Evolutionary conservation across 2,329 filamentous ascomycete genomes (phyloP).

Genomic region (Paraphoma chrysanthemicola): DNA sequence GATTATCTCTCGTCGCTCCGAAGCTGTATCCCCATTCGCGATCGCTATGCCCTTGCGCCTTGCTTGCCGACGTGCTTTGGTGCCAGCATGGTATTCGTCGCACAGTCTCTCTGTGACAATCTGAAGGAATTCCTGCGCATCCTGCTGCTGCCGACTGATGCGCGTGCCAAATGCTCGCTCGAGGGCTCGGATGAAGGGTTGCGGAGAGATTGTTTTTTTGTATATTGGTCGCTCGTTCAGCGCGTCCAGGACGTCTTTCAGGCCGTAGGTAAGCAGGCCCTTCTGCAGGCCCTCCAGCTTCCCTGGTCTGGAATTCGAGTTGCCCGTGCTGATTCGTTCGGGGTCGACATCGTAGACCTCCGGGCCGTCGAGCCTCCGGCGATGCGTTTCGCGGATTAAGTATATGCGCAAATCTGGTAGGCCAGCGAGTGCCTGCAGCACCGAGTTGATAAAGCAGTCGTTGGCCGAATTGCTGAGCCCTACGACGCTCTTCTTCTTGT

Average conservation of each 20-base stretch:
- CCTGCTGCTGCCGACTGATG: conserved; percentile 94
- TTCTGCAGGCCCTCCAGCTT: conserved; percentile 70
- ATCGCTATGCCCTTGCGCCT: conserved; percentile 35
- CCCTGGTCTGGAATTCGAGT: conserved; percentile 51
- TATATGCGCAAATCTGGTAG: conserved; percentile 88
- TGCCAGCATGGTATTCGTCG: conserved; percentile 91
- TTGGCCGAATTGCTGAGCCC: conserved; percentile 89
- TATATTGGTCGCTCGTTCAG: conserved; percentile 93
- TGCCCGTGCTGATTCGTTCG: conserved; percentile 52
- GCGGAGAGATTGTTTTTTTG: conserved; percentile 89
- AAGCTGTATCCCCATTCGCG: conserved; percentile 22
- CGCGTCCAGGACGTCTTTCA: conserved; percentile 91
- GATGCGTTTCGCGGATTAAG: conserved; percentile 88
- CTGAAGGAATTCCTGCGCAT: conserved; percentile 96
- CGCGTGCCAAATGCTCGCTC: conserved; percentile 87
- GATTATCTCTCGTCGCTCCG: conserved; percentile 30
- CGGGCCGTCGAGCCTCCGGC: conserved; percentile 78
- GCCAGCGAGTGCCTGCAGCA: conserved; percentile 90
- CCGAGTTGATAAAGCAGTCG: conserved; percentile 84
- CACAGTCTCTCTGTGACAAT: conserved; percentile 89
- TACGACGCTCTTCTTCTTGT: conserved; percentile 81
- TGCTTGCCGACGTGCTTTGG: conserved; percentile 71
- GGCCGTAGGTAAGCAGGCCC: conserved; percentile 81
- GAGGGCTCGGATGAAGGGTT: conserved; percentile 81
- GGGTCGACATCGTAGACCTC: conserved; percentile 74